These are phyloP conservation scores for Peronospora tabacina DNA, from an alignment of 352 stramenopile genomes.

Conservation along the genomic window DNA sequence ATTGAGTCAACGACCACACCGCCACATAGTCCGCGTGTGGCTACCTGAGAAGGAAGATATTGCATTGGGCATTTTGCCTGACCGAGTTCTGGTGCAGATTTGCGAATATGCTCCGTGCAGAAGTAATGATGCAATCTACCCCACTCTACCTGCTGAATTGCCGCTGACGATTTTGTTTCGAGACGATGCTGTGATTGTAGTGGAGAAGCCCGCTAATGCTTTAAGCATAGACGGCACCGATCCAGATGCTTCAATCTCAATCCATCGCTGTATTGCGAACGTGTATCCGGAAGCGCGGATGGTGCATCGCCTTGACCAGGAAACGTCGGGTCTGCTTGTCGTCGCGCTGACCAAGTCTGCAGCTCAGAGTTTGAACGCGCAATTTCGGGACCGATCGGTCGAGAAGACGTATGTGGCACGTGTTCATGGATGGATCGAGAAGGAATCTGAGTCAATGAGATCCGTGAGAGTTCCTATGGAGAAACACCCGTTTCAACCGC, in stretches of 20 bases:
- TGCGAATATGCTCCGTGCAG: conserved; percentile 31
- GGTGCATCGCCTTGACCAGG: conserved; percentile 72
- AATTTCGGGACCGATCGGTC: conserved; percentile 54
- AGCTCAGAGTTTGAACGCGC: conserved; percentile 50
- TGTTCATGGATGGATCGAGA: conserved; percentile 35
- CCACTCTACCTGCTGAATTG: conserved; percentile 14
- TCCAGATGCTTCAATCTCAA: conserved; percentile 26
- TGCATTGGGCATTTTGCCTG: conserved; percentile 18
- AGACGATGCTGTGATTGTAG: conserved; percentile 47
- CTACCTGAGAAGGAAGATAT: conserved; percentile 18
- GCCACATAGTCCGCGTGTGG: conserved; percentile 28
- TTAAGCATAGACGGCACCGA: conserved; percentile 52
- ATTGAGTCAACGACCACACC: conserved; percentile 12
- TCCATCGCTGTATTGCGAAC: conserved; percentile 37
- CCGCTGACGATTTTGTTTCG: conserved; percentile 38
- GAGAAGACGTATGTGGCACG: conserved; percentile 56
- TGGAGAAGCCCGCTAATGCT: conserved; percentile 53
- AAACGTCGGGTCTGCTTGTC: conserved; percentile 67
- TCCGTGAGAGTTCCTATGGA: conserved; percentile 44
- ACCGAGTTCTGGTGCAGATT: conserved; percentile 43
- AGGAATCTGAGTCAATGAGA: conserved; percentile 13
- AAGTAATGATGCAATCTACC: conserved; percentile 4
- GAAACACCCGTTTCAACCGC: conserved; percentile 33
- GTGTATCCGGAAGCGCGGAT: conserved; percentile 52
- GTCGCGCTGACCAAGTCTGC: conserved; percentile 53